Evolutionary conservation across 179 eudicot species (phyloP), one percentile per base, ranked within the genome.

Genomic region (Silene noctiflora): DNA sequence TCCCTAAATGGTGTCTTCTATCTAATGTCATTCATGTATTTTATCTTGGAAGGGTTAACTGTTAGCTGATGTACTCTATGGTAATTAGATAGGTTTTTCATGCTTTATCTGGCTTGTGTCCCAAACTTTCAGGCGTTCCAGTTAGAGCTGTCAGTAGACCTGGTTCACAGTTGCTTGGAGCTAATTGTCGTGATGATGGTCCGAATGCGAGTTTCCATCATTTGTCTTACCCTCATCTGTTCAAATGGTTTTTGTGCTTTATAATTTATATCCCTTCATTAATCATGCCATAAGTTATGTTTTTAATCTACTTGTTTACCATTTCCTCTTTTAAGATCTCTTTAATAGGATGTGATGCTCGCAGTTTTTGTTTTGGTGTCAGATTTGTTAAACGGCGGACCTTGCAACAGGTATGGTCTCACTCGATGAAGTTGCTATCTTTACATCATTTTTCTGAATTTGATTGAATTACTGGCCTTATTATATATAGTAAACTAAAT

Each of bases 101-200:
- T 33, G 24, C 21, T 27, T 62, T 42, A 71, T 80, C 74, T 76
- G 63, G 68, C 53, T 67, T 44, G 56, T 66, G 44, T 55, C 59
- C 73, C 31, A 68, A 68, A 35, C 76, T 42, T 70, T 74, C 59
- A 95, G 99, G 93, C 67, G 80, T 91, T 25, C 89, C 97, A 3
- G 89, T 95, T 72, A 91, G 99, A 78, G 92, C 93, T 74, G 86
- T 93, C 72, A 95, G 90, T 83, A 91, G 99, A 83, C 99, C 99
- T 56, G 99, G 95, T 59, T 88, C 99, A 27, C 99, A 95, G 76
- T 79, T 90, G 82, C 86, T 95, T 74, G 99, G 99, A 76, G 89
- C 90, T 48, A 93, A 95, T 84, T 96, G 99, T 25, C 99, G 99
- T 72, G 99, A 95, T 87, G 99, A 95, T 87, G 99, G 98, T 67